These are phyloP conservation scores for Geoglossum cookeanum DNA, from an alignment of 2,329 filamentous ascomycete species.

Conservation along the genomic window DNA sequence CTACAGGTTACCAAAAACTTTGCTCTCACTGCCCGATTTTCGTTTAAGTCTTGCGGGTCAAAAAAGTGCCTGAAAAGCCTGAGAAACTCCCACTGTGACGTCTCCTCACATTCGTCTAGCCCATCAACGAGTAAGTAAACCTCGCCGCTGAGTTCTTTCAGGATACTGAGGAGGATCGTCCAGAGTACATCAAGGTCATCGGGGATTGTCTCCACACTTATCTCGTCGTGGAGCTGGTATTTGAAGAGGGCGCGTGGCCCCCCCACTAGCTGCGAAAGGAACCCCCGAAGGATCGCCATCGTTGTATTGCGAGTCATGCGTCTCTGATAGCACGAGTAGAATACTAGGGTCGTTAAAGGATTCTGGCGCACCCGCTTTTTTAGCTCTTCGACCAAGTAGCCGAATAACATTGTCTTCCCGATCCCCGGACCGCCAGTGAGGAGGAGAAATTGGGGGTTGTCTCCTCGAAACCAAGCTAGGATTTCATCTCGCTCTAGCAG, in stretches of 20 bases:
- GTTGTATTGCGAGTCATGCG: constrained; percentile 13
- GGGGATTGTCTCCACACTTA: too few species aligned
- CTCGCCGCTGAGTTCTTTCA: constrained; percentile 7
- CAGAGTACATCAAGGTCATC: constrained; percentile 5
- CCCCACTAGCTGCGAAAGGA: constrained; percentile 13
- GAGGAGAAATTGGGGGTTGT: constrained; percentile 9
- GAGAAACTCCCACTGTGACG: constrained; percentile 6
- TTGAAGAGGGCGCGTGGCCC: constrained; percentile 9
- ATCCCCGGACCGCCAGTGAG: constrained; percentile 15
- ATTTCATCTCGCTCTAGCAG: constrained; percentile 7
- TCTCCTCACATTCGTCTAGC: constrained; percentile 15
- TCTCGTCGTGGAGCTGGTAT: constrained; percentile 6
- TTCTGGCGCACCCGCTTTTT: background rate
- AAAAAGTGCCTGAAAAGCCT: background rate
- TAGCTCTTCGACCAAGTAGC: constrained; percentile 14
- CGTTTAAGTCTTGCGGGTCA: background rate
- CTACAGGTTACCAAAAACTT: constrained; percentile 5
- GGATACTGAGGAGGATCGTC: constrained; percentile 10
- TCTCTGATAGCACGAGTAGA: constrained; percentile 15
- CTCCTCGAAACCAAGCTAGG: constrained; percentile 9
- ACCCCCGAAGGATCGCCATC: constrained; percentile 12
- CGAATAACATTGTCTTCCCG: constrained; percentile 18
- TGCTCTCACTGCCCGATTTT: background rate
- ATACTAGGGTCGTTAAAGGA: constrained; percentile 5
- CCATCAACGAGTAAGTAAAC: constrained; percentile 16